phyloP scores from a whole-genome alignment of 208 protist genomes.

The Tritrichomonas foetus region DNA sequence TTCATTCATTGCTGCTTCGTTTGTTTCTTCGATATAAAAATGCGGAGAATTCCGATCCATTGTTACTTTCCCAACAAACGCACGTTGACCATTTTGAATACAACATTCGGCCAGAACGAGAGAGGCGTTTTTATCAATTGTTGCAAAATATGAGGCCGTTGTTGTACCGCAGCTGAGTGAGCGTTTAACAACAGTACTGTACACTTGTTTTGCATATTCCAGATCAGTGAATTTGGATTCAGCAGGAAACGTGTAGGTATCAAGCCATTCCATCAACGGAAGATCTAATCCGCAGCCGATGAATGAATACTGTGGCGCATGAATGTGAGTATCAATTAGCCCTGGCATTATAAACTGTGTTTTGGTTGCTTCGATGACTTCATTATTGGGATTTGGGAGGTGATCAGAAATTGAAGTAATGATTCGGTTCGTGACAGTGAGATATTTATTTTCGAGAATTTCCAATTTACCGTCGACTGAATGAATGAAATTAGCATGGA shows the following conservation, averaged over 20 bases:
- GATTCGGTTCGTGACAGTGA: not conserved
- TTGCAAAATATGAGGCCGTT: slow-evolving; percentile 74
- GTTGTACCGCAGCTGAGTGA: slow-evolving; percentile 75
- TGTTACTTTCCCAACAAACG: slow-evolving; percentile 62
- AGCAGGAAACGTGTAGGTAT: slow-evolving; percentile 76
- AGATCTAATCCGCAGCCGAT: slow-evolving; percentile 72
- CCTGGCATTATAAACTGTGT: slow-evolving; percentile 66
- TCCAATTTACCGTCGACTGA: not conserved
- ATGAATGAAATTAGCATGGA: not conserved
- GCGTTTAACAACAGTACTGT: not conserved
- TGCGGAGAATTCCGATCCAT: slow-evolving; percentile 78
- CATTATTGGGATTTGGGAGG: not conserved
- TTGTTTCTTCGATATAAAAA: slow-evolving; percentile 72
- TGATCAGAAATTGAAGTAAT: not conserved
- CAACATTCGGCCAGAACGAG: slow-evolving; percentile 65
- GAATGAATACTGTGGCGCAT: slow-evolving; percentile 71
- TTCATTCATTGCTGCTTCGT: slow-evolving; percentile 58
- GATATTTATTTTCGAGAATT: slow-evolving; percentile 9
- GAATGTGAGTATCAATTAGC: slow-evolving; percentile 80
- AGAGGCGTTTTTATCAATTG: slow-evolving; percentile 71
- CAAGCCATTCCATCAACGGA: slow-evolving; percentile 75
- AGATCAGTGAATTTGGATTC: slow-evolving; percentile 73
- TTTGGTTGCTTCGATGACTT: not conserved
- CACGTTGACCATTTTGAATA: slow-evolving; percentile 64
- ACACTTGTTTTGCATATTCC: slow-evolving; percentile 58